Evolutionary conservation across 805 yeast species (phyloP).

Genomic region (Dipodascus albidus): DNA sequence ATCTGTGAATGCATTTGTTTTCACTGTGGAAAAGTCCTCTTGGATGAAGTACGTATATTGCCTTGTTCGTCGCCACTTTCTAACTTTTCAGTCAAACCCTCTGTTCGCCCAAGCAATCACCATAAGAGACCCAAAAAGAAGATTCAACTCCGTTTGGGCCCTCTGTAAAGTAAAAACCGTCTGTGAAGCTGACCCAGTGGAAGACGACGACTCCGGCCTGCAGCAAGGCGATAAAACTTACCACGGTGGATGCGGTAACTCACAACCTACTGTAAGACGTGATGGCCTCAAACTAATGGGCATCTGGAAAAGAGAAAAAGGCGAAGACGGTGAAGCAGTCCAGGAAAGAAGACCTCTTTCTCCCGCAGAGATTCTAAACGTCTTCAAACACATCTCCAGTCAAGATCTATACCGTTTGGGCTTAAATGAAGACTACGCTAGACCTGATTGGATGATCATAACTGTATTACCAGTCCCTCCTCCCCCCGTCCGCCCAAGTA

Average conservation of each 20-base stretch:
- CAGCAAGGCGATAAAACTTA: slow-evolving; percentile 32
- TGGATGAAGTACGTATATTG: slow-evolving; percentile 49
- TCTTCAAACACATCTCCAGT: slow-evolving; percentile 79
- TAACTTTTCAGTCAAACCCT: slow-evolving; percentile 37
- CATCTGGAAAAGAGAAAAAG: slow-evolving; percentile 90
- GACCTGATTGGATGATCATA: slow-evolving; percentile 97
- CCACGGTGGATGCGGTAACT: slow-evolving; percentile 97
- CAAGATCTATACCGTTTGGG: slow-evolving; percentile 79
- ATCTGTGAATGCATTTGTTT: slow-evolving; percentile 95
- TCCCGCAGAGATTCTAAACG: slow-evolving; percentile 82
- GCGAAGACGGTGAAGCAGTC: slow-evolving; percentile 73
- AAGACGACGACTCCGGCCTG: slow-evolving; percentile 45
- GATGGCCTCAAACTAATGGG: slow-evolving; percentile 96
- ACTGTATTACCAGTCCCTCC: slow-evolving; percentile 99
- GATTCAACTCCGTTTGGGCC: slow-evolving; percentile 96
- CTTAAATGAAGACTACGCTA: slow-evolving; percentile 87
- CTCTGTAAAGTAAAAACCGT: slow-evolving; percentile 85
- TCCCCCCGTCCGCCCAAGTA: slow-evolving; percentile 97
- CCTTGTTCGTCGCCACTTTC: neutral
- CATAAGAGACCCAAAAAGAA: slow-evolving; percentile 86
- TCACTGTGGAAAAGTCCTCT: slow-evolving; percentile 92
- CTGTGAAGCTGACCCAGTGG: slow-evolving; percentile 76
- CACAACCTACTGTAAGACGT: slow-evolving; percentile 90
- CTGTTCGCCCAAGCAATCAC: slow-evolving; percentile 79
- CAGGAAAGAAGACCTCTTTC: slow-evolving; percentile 85